Percentiles rank a stretch among this genome's conserved stretches.
phyloP scores from a whole-genome alignment of 441 rosid genomes.

The Viola pubescens region DNA sequence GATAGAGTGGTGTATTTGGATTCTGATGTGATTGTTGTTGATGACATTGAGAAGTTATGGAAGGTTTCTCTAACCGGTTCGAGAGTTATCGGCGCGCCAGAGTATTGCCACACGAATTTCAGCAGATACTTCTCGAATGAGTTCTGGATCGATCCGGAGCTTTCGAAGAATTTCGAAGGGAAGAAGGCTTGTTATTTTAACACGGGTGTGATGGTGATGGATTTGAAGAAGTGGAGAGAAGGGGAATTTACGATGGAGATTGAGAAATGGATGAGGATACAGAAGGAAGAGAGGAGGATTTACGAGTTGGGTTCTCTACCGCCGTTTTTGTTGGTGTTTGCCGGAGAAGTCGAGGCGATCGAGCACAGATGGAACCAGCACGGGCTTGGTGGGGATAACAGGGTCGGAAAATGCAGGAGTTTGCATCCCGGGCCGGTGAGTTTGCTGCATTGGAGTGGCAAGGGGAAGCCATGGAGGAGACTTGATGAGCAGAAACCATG shows the following conservation, averaged over 20 bases:
- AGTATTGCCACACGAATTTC: slow-evolving; percentile 68
- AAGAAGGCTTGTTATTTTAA: slow-evolving; percentile 63
- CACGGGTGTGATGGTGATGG: slow-evolving; percentile 74
- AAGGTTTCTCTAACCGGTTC: slow-evolving; percentile 33
- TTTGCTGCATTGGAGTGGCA: slow-evolving; percentile 78
- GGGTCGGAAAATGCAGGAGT: slow-evolving; percentile 56
- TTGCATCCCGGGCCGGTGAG: slow-evolving; percentile 74
- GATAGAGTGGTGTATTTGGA: slow-evolving; percentile 56
- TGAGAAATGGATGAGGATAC: slow-evolving; percentile 68
- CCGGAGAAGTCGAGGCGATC: slow-evolving; percentile 61
- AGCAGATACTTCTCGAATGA: slow-evolving; percentile 42
- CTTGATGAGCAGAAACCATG: slow-evolving; percentile 59
- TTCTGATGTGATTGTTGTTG: slow-evolving; percentile 67
- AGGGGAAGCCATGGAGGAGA: slow-evolving; percentile 77
- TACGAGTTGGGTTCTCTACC: slow-evolving; percentile 71
- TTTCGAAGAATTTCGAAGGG: slow-evolving; percentile 38
- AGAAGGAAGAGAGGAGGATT: slow-evolving; percentile 46
- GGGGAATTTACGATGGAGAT: slow-evolving; percentile 42
- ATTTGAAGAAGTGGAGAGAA: slow-evolving; percentile 55
- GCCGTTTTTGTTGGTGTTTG: slow-evolving; percentile 60
- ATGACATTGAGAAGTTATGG: slow-evolving; percentile 57
- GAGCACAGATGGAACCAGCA: slow-evolving; percentile 84
- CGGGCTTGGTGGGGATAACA: slow-evolving; percentile 69
- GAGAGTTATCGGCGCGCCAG: slow-evolving; percentile 66
- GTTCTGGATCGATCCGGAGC: slow-evolving; percentile 45